Evolutionary conservation across 768 basidiomycete genomes (phyloP).

Genomic region (Artomyces pyxidatus): DNA sequence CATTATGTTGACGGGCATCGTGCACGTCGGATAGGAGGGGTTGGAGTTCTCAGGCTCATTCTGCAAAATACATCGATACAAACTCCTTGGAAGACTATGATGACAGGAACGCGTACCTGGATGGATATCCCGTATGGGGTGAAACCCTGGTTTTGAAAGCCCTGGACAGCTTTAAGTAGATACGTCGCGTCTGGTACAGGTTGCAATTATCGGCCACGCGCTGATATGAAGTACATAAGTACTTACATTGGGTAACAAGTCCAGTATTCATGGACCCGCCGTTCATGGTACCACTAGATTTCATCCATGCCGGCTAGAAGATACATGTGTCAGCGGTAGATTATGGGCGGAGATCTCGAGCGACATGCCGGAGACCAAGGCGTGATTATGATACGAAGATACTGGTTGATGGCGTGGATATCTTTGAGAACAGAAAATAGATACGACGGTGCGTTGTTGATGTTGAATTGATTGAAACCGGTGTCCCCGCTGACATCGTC

Average conservation of each 20-base stretch:
- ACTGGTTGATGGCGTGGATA: slow-evolving; percentile 19
- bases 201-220: slow-evolving; percentile 10
- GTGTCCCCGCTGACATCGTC: slow-evolving; percentile 25
- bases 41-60: slow-evolving; percentile 29
- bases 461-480: slow-evolving; percentile 21
- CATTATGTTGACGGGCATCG: slow-evolving; percentile 41
- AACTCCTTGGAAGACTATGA: no score
- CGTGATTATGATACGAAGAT: slow-evolving; percentile 35
- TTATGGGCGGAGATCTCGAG: slow-evolving; percentile 25
- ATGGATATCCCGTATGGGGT: slow-evolving; percentile 50
- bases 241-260: slow-evolving; percentile 17
- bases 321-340: neutral
- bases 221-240: slow-evolving; percentile 20
- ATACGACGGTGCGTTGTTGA: slow-evolving; percentile 24
- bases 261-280: slow-evolving; percentile 45
- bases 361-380: slow-evolving; percentile 50
- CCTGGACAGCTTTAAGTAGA: slow-evolving; percentile 58
- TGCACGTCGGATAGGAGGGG: slow-evolving; percentile 55
- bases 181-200: slow-evolving; percentile 25
- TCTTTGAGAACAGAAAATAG: slow-evolving; percentile 25
- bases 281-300: slow-evolving; percentile 49
- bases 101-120: slow-evolving; percentile 23
- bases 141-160: slow-evolving; percentile 49
- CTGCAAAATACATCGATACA: slow-evolving; percentile 23
- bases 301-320: slow-evolving; percentile 66